Conservation (phyloP, 306 rosid species). For the Lathyrus tuberosus region DNA sequence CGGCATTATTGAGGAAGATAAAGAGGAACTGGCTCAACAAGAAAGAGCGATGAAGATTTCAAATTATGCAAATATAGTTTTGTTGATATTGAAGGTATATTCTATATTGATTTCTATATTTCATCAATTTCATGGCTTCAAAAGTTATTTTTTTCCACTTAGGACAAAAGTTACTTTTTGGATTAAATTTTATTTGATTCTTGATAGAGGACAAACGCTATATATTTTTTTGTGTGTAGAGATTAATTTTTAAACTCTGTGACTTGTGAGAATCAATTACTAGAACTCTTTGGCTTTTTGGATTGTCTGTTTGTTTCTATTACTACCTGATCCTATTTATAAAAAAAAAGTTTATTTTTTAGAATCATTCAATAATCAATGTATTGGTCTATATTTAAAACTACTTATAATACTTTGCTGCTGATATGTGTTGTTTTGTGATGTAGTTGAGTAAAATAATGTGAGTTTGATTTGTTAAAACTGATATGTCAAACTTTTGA, state of each 20-base stretch:
- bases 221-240: background rate
- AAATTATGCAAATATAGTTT: constrained; percentile 57
- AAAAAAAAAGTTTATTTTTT: too few species aligned
- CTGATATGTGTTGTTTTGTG: background rate
- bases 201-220: background rate
- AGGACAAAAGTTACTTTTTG: background rate
- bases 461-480: background rate
- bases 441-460: constrained; percentile 22
- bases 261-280: background rate
- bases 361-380: too few species aligned
- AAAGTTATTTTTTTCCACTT: background rate
- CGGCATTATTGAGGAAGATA: constrained; percentile 36
- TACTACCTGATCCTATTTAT: background rate
- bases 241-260: background rate
- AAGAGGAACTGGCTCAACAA: constrained; percentile 55
- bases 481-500: too few species aligned
- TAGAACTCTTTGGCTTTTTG: constrained; percentile 7
- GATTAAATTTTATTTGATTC: background rate
- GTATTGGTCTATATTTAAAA: too few species aligned
- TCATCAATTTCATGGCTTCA: background rate
- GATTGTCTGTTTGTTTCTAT: constrained; percentile 7
- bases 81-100: constrained; percentile 64
- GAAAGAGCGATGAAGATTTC: constrained; percentile 73
- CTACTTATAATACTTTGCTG: too few species aligned
- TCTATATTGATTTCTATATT: background rate